Evolutionary conservation across 176 grass and related monocot genomes (phyloP), one percentile per base, ranked within the genome.

Genomic region (Zea luxurians): DNA sequence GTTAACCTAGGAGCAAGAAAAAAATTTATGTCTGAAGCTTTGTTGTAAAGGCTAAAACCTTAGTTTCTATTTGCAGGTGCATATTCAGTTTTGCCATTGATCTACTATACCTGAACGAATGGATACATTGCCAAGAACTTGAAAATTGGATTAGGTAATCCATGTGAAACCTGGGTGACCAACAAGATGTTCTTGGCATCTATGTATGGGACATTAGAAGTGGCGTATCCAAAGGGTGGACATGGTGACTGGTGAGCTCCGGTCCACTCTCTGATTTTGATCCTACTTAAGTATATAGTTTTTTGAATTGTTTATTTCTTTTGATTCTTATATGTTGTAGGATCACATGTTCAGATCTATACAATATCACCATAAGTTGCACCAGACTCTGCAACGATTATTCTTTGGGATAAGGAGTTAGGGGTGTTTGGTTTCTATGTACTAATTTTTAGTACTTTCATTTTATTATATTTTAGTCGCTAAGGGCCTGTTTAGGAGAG

Each of bases 1-100:
- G 27, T 27, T 27, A 27, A 27, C 27, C 27, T 0, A 27, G 27
- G 27, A 27, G 27, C 27, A 27, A 27, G 27, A 27, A 27, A 27
- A 27, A 27, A 27, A 27, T 0, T 27, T 27, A 35, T 61, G 49
- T 52, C 40, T 61, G 6, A 70, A 38, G 15, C n/a, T 78, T 82
- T 37, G 54, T 13, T 10, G 4, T 46, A 46, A n/a, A 49, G 5
- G 2, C 70, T 84, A 40, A 75, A 47, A 12, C 34, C 12, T 8
- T 18, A 8, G 37, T 34, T 75, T 27, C 15, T 69, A 8, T 41
- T 76, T 80, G 71, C 71, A 76, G 77, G 15, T 34, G 67, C 47
- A 64, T 44, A 69, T 80, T 43, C 20, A 58, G 2, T 36, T 70
- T n/a, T 53, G 35, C 17, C 1, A 10, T 68, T 13, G 12, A 70